phyloP scores from a whole-genome alignment of 176 grass and related monocot genomes.

The Triticum dicoccoides region DNA sequence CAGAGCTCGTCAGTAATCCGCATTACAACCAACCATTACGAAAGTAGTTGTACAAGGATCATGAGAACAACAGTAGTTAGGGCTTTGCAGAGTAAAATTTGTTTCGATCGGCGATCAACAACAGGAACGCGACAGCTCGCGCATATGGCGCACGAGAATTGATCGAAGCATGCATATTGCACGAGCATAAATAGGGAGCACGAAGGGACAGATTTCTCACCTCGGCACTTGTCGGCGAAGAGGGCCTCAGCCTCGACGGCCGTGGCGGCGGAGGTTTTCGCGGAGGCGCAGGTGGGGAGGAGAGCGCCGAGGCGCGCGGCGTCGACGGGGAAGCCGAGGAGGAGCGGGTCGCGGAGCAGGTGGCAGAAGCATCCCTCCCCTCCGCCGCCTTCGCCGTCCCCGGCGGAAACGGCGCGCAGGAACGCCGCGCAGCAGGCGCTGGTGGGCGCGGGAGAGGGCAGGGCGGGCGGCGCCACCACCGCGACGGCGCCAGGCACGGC shows the following conservation, averaged over 20 bases:
- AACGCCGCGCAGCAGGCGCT: constrained; percentile 49
- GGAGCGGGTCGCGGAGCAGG: constrained; percentile 45
- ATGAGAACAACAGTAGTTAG: not conserved
- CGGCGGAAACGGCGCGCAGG: constrained; percentile 25
- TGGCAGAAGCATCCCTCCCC: constrained; percentile 46
- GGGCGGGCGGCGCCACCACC: constrained; percentile 10
- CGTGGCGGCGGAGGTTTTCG: constrained; percentile 23
- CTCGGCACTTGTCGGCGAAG: constrained; percentile 31
- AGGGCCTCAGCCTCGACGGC: not conserved
- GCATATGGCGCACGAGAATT: not conserved
- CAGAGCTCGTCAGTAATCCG: not conserved
- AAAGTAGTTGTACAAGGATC: not conserved
- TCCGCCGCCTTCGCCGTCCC: constrained; percentile 12
- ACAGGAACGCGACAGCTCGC: not conserved
- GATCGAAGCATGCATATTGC: not conserved
- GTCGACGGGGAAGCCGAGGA: constrained; percentile 53
- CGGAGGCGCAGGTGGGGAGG: constrained; percentile 40
- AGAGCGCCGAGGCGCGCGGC: constrained; percentile 29
- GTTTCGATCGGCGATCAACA: not conserved
- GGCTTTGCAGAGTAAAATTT: not conserved
- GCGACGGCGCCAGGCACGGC: constrained; percentile 41
- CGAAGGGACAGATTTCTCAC: not conserved
- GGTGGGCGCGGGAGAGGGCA: constrained; percentile 17
- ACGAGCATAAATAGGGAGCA: not conserved
- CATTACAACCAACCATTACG: not conserved